phyloP scores from a whole-genome alignment of 2,329 filamentous ascomycete species.

The Periglandula ipomoeae region DNA sequence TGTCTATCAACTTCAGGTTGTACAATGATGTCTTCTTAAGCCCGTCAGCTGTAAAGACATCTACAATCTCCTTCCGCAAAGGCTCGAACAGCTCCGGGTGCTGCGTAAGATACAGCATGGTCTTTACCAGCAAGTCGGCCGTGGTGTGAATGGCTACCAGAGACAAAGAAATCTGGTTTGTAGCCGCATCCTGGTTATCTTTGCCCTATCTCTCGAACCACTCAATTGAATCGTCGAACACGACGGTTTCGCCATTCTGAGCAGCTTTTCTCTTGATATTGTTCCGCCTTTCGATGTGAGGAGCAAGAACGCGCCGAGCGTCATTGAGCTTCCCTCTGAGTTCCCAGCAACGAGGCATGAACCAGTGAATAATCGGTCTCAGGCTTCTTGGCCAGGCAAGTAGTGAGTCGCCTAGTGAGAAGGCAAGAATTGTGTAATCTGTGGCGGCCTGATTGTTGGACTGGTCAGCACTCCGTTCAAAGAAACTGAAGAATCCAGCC shows the following conservation, averaged over 20 bases:
- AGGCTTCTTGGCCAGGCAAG: too few species aligned
- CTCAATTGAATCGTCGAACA: constrained; percentile 13
- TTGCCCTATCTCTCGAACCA: constrained; percentile 10
- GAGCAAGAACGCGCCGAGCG: too few species aligned
- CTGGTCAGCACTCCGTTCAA: too few species aligned
- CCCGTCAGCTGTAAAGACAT: constrained; percentile 12
- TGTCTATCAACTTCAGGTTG: constrained; percentile 35
- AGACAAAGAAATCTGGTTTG: constrained; percentile 12
- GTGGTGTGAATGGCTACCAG: constrained; percentile 17
- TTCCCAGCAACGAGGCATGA: too few species aligned
- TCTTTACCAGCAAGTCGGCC: constrained; percentile 12
- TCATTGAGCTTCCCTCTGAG: too few species aligned
- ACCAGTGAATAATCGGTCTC: too few species aligned
- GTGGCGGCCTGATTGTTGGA: too few species aligned
- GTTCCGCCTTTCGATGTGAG: background rate
- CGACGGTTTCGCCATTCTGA: background rate
- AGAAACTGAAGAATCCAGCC: too few species aligned
- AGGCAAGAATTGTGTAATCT: too few species aligned
- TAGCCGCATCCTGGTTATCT: constrained; percentile 6
- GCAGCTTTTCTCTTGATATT: constrained; percentile 10
- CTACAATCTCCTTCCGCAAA: constrained; percentile 14
- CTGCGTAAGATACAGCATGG: constrained; percentile 13
- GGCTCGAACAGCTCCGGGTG: constrained; percentile 14
- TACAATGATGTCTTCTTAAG: constrained; percentile 14
- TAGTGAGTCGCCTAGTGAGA: too few species aligned